phyloP scores from a whole-genome alignment of 441 rosid species.

The Arabidopsis lyrata region DNA sequence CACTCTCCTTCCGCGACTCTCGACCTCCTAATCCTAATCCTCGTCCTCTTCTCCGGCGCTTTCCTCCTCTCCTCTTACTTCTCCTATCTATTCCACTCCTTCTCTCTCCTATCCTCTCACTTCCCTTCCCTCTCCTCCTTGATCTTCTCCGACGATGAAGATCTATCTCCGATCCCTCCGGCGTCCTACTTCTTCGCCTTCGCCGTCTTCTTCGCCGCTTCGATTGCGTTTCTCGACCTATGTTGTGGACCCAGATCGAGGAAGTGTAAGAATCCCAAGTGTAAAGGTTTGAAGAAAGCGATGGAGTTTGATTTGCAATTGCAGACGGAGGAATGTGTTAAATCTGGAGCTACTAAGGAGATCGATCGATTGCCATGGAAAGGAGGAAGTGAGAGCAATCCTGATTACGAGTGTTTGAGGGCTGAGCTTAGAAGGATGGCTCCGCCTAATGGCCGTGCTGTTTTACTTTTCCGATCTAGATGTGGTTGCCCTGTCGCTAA shows the following conservation, averaged over 20 bases:
- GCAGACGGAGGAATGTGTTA: slow-evolving; percentile 76
- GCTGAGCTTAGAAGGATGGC: slow-evolving; percentile 81
- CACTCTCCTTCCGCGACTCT: slow-evolving; percentile 97
- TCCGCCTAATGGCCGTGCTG: slow-evolving; percentile 78
- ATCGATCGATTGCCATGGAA: slow-evolving; percentile 82
- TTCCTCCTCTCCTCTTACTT: slow-evolving; percentile 87
- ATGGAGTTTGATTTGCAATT: slow-evolving; percentile 95
- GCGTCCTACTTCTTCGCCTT: slow-evolving; percentile 65
- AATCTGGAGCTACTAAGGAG: slow-evolving; percentile 58
- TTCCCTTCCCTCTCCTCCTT: slow-evolving; percentile 46
- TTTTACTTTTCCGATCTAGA: slow-evolving; percentile 66
- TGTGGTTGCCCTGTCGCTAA: slow-evolving; percentile 97
- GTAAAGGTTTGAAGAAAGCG: slow-evolving; percentile 90
- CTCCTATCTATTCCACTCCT: slow-evolving; percentile 76
- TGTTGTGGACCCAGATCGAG: slow-evolving; percentile 81
- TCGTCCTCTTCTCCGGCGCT: slow-evolving; percentile 83
- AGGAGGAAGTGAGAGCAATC: slow-evolving; percentile 70
- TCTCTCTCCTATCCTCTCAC: slow-evolving; percentile 62
- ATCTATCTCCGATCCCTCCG: slow-evolving; percentile 45
- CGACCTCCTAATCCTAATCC: slow-evolving; percentile 78
- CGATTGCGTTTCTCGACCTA: slow-evolving; percentile 55
- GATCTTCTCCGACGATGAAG: slow-evolving; percentile 44
- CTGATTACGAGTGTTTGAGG: slow-evolving; percentile 76
- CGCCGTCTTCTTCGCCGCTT: slow-evolving; percentile 55
- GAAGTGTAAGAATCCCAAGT: slow-evolving; percentile 65